Conservation (phyloP, 2,329 filamentous ascomycete genomes). For the Ceratocystis huliohia region DNA sequence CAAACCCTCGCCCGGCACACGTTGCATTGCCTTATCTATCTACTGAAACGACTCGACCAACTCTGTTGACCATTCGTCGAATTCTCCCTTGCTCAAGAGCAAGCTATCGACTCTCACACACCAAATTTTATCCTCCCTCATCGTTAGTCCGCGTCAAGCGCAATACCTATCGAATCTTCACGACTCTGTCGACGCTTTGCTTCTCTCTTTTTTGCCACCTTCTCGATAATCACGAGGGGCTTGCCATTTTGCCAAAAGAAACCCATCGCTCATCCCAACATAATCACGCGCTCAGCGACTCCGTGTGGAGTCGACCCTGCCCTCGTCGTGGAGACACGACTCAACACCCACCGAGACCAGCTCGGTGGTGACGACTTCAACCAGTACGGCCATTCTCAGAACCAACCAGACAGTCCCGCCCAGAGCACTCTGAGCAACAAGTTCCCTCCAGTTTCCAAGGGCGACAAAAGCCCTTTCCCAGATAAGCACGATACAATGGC, state of each 20-base stretch:
- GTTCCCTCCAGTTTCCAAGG: constrained; percentile 13
- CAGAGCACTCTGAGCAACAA: constrained; percentile 18
- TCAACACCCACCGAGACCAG: constrained; percentile 21
- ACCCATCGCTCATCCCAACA: not conserved
- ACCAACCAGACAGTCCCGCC: constrained; percentile 20
- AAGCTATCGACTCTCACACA: no score
- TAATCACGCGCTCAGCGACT: constrained; percentile 14
- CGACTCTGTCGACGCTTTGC: no score
- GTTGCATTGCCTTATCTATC: not conserved
- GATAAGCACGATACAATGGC: constrained; percentile 16
- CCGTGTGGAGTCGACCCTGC: constrained; percentile 19
- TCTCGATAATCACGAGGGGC: not conserved
- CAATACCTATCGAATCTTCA: no score
- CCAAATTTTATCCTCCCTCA: no score
- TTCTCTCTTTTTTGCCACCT: no score
- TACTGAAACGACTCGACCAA: not conserved
- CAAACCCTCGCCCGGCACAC: not conserved
- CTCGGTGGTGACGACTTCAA: constrained; percentile 22
- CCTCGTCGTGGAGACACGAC: constrained; percentile 20
- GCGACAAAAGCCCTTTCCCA: constrained; percentile 13
- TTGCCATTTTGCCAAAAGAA: not conserved
- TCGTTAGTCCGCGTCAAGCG: no score
- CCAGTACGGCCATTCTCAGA: constrained; percentile 19
- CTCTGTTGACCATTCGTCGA: no score
- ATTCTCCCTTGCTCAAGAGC: no score